Percentiles rank a stretch among this genome's conserved stretches.
Conservation (phyloP, 768 basidiomycete species). For the Vararia minispora region DNA sequence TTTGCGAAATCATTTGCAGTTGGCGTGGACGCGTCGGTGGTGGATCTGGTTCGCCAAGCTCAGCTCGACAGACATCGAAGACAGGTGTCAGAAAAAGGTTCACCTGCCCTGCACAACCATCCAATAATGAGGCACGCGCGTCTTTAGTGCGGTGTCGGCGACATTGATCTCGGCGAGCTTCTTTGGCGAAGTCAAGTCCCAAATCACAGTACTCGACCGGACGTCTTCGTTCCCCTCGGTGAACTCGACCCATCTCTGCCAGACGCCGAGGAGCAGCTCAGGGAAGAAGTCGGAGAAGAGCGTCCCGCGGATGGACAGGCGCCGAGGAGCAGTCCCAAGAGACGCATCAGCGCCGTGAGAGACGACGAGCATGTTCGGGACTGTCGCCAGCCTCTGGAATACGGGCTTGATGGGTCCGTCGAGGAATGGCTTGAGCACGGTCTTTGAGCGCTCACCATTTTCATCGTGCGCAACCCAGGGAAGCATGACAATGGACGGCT, state of each 20-base stretch:
- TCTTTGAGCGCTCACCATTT: conserved; percentile 8
- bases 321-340: conserved; percentile 7
- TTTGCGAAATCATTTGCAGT: conserved; percentile 5
- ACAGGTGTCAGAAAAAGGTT: not conserved
- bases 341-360: conserved; percentile 13
- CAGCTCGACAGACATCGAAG: not conserved
- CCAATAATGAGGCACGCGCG: conserved; percentile 14
- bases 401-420: conserved; percentile 8
- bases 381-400: conserved; percentile 7
- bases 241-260: conserved; percentile 12
- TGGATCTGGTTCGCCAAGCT: conserved; percentile 2
- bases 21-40: conserved; percentile 9
- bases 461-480: conserved; percentile 9
- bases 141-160: conserved; percentile 8
- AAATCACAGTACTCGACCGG: conserved; percentile 9
- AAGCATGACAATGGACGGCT: conserved; percentile 12
- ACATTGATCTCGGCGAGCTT: conserved; percentile 5
- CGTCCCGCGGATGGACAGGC: conserved; percentile 13
- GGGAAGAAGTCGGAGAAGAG: conserved; percentile 10
- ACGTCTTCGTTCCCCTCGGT: conserved; percentile 11
- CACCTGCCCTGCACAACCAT: conserved; percentile 15
- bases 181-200: conserved; percentile 11
- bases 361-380: conserved; percentile 7
- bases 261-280: conserved; percentile 7
- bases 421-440: conserved; percentile 12